Evolutionary conservation across 768 basidiomycete genomes (phyloP), one percentile per base, ranked within the genome.

Genomic region (Boletus coccyginus): DNA sequence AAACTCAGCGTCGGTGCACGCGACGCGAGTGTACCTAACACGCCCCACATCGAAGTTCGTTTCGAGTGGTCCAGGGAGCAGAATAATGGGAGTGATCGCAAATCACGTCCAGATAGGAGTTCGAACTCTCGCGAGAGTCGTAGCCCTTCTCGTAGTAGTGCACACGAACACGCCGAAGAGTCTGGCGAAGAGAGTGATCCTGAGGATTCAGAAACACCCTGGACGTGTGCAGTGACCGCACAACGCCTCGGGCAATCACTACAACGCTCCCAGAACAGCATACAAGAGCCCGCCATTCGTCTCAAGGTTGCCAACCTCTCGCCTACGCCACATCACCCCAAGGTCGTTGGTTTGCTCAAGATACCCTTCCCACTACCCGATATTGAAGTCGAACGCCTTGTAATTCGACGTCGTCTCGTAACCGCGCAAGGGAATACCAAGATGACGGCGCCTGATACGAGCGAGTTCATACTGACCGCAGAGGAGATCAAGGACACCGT

Each of bases 401-500:
- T 69, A 12, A 72, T 85, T 24, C 74, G 81, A 35, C 81, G 78
- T 60, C 77, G 89, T 46, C 66, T 78, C 46, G 61, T 79, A 63
- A 61, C 64, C 0, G 9, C 66, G 21, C 65, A 66, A 29, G 65
- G 68, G 17, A 59, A 66, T 36, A 68, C 54, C 60, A 66, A 61
- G 43, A 71, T 66, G 45, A 58, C 58, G 12, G 35, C 50, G 49
- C 40, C 61, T 16, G 55, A 55, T 19, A 45, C 55, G n/a, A 66
- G 70, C 38, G 68, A 55, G 38, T 70, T 92, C 41, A 73, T 83
- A 33, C 73, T 98, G 49, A 90, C 85, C 2, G 92, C 92, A 45
- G 94, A 96, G 74, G 92, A 95, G 71, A 87, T 97, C 73, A 95
- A 97, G 74, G 95, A 98, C 73, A 79, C 92, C n/a, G 85, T 96